A percentile compares a stretch with the other conserved stretches of the same genome.
Conservation (phyloP, 306 rosid genomes). For the Dryas alaskensis region DNA sequence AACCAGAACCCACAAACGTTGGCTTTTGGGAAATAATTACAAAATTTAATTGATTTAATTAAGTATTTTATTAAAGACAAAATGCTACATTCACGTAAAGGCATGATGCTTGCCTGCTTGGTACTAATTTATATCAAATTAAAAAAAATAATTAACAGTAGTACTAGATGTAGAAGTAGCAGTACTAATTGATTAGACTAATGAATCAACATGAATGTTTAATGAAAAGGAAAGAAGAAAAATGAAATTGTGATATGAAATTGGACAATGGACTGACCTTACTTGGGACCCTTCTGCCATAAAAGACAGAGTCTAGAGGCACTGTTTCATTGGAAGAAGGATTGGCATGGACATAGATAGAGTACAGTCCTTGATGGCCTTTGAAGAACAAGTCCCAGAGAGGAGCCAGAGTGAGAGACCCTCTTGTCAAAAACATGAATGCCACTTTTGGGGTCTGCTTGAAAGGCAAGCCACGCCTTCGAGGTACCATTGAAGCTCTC, state of each 20-base stretch:
- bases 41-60: too few species aligned
- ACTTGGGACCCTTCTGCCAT: constrained; percentile 69
- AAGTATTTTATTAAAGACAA: too few species aligned
- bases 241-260: not conserved
- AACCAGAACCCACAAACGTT: not conserved
- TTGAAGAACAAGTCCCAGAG: constrained; percentile 77
- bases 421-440: constrained; percentile 75
- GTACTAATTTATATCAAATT: too few species aligned
- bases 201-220: not conserved
- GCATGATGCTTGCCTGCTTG: too few species aligned
- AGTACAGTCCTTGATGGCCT: constrained; percentile 53
- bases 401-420: constrained; percentile 59
- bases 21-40: not conserved
- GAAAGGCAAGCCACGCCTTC: constrained; percentile 34
- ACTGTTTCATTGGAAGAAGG: constrained; percentile 48
- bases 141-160: too few species aligned
- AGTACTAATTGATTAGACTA: too few species aligned
- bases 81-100: too few species aligned
- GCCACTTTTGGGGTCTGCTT: constrained; percentile 59
- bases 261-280: constrained; percentile 50
- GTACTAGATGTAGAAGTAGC: too few species aligned
- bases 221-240: not conserved
- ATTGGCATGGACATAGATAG: constrained; percentile 65
- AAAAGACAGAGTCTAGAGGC: constrained; percentile 45
- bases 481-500: constrained; percentile 70